phyloP scores from a whole-genome alignment of 495 filamentous ascomycete genomes.

The Lentithecium fluviatile region DNA sequence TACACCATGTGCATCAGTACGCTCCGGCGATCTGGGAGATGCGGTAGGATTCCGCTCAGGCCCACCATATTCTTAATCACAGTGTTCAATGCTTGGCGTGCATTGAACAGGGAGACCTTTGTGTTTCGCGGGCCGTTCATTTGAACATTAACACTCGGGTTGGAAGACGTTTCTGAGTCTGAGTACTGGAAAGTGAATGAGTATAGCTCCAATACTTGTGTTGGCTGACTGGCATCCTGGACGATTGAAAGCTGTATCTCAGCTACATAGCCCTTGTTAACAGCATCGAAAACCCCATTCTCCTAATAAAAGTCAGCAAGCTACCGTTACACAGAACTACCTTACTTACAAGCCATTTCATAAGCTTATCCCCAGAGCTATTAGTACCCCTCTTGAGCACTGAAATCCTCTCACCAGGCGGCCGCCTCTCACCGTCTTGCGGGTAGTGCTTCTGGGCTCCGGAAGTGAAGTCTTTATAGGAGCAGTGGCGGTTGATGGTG shows the following conservation, averaged over 20 bases:
- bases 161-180: constrained; percentile 19
- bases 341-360: too few relatives aligned
- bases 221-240: constrained; percentile 42
- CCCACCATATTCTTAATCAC: constrained; percentile 46
- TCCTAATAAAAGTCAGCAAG: too few relatives aligned
- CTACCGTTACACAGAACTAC: too few relatives aligned
- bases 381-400: too few relatives aligned
- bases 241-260: constrained; percentile 49
- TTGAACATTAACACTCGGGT: constrained; percentile 43
- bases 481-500: constrained; percentile 13
- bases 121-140: constrained; percentile 42
- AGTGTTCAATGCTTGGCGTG: constrained; percentile 42
- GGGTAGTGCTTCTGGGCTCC: constrained; percentile 27
- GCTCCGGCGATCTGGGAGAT: constrained; percentile 44
- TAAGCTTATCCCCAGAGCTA: too few relatives aligned
- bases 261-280: too few relatives aligned
- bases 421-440: too few relatives aligned
- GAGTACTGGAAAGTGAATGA: constrained; percentile 54
- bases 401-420: too few relatives aligned
- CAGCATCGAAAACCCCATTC: too few relatives aligned
- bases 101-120: constrained; percentile 43
- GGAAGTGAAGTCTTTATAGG: constrained; percentile 43
- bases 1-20: constrained; percentile 51
- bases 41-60: constrained; percentile 45
- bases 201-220: constrained; percentile 51